These are phyloP conservation scores for Hypoxylon sp. DNA, from an alignment of 2,329 filamentous ascomycete genomes.

Conservation along the genomic window DNA sequence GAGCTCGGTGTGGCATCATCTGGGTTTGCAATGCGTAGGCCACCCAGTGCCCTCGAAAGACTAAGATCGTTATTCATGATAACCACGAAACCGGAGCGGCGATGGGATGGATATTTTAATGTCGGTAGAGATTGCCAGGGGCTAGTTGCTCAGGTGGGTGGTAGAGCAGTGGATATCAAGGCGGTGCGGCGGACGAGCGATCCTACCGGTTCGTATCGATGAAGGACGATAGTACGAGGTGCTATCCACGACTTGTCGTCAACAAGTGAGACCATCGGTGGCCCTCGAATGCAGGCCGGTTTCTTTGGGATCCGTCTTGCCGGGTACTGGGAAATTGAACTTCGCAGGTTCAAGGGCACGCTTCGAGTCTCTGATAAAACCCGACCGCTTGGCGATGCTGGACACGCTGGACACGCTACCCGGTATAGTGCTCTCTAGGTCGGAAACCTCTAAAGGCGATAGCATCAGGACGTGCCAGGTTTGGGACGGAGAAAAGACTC, in stretches of 20 bases:
- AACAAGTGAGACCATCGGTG: slow-evolving; percentile 37
- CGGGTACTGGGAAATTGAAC: slow-evolving; percentile 19
- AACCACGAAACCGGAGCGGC: slow-evolving; percentile 5
- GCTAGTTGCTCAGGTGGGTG: slow-evolving; percentile 26
- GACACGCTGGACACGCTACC: slow-evolving; percentile 24
- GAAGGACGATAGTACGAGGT: slow-evolving; percentile 34
- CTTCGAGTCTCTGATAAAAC: slow-evolving; percentile 35
- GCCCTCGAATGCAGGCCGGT: slow-evolving; percentile 23
- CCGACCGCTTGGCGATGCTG: slow-evolving; percentile 31
- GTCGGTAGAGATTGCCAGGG: slow-evolving; percentile 12
- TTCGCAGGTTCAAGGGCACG: slow-evolving; percentile 17
- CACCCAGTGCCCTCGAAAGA: slow-evolving; percentile 91
- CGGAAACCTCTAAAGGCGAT: slow-evolving; percentile 24
- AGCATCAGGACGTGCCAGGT: slow-evolving; percentile 31
- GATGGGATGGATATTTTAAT: slow-evolving; percentile 25
- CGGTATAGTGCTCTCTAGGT: slow-evolving; percentile 24
- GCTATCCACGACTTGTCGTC: slow-evolving; percentile 27
- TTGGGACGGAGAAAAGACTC: slow-evolving; percentile 20
- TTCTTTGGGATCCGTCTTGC: slow-evolving; percentile 22
- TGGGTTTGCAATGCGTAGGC: slow-evolving; percentile 96
- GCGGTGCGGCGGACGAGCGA: slow-evolving; percentile 17
- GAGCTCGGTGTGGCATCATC: slow-evolving; percentile 74
- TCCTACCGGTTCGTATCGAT: slow-evolving; percentile 27
- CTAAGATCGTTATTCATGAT: slow-evolving; percentile 93
- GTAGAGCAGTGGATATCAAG: slow-evolving; percentile 26